Evolutionary conservation across 768 basidiomycete species (phyloP), one percentile per base, ranked within the genome.

Genomic region (Chalciporus chontae): DNA sequence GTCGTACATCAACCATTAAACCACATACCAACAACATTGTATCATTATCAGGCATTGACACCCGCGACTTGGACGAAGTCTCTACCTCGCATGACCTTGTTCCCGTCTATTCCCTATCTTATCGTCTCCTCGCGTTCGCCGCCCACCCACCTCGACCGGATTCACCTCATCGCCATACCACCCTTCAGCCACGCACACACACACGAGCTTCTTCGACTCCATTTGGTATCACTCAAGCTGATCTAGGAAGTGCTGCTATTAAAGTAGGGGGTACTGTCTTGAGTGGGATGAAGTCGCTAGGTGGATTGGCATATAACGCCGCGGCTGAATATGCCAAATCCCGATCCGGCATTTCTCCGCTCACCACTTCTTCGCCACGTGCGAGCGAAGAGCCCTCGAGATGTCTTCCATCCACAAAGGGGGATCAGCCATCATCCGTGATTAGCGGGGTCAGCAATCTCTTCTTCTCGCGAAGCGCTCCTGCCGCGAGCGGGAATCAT

Each of bases 391-490:
- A 37, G 15, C 18, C 52, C 26, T 40, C 18, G 51, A 59, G 45
- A 40, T 23, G 58, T 58, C 43, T 66, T 63, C 47, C 52, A 24
- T 37, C 55, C 48, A 47, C 51, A 51, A 60, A 53, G 49, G 53
- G 53, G 54, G 62, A 56, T 23, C 63, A 45, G 55, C 55, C 45
- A 26, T 24, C 57, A 24, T 55, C 65, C 47, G 50, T 56, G 34
- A 62, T 64, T 27, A 59, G 59, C 36, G 69, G 62, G 32, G 52
- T 65, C 21, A 55, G 66, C 17, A 67, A 66, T 43, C 63, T 71
- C 59, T 77, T 81, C 57, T 82, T 82, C 59, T 85, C 84, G 43
- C 71, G 77, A 63, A 85, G 83, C 58, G 83, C 84, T 1, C 85
- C 85, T 8, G 77, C 75, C 37, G 69, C 69, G 29, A 69, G 57